Conservation (phyloP, 23 red algal genomes). For the Gracilaria domingensis region DNA sequence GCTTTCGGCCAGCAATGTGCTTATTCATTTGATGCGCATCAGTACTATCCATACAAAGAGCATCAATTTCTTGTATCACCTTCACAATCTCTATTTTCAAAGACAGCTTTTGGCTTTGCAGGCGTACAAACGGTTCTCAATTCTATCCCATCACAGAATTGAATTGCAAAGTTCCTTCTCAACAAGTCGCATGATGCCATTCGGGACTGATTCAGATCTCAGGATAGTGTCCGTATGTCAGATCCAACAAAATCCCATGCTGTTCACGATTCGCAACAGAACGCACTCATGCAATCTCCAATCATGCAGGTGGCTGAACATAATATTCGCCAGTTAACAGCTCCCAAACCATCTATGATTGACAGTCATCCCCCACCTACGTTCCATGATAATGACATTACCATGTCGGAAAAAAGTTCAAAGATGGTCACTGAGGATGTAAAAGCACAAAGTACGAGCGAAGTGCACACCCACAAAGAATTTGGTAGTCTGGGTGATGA, state of each 20-base stretch:
- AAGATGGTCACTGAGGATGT: constrained; percentile 19
- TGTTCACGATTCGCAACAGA: constrained; percentile 2
- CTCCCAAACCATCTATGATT: not conserved
- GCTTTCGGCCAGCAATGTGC: not conserved
- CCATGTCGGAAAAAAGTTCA: constrained; percentile 4
- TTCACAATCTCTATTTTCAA: constrained; percentile 27
- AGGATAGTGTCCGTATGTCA: not conserved
- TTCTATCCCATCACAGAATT: constrained; percentile 11
- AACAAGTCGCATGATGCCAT: constrained; percentile 28
- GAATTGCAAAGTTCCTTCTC: constrained; percentile 21
- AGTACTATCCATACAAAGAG: constrained; percentile 17
- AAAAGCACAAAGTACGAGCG: not conserved
- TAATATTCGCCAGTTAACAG: not conserved
- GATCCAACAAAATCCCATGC: not conserved
- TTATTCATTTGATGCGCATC: constrained; percentile 22
- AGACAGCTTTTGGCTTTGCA: constrained; percentile 32
- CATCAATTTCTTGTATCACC: not conserved
- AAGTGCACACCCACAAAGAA: not conserved
- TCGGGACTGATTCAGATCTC: constrained; percentile 36
- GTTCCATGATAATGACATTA: constrained; percentile 13
- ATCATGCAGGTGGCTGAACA: constrained; percentile 6
- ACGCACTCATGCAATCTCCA: constrained; percentile 10
- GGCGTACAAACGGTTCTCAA: constrained; percentile 24
- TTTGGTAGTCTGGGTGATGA: not conserved
- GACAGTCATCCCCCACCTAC: not conserved